phyloP scores from a whole-genome alignment of 352 stramenopile genomes.

The Globisporangium canariense region DNA sequence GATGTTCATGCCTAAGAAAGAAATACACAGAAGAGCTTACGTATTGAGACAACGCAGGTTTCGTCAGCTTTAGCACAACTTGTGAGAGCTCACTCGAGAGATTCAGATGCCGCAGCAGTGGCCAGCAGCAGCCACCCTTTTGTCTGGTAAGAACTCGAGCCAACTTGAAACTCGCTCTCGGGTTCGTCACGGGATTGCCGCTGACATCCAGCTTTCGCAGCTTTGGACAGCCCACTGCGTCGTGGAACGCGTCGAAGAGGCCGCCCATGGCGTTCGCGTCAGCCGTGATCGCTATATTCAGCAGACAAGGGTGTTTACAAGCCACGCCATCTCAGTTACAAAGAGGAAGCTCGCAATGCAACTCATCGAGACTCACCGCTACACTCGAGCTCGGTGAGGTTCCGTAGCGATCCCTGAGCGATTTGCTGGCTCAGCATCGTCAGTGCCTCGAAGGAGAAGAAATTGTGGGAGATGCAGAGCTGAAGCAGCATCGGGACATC shows the following conservation, averaged over 20 bases:
- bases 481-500: conserved; percentile 23
- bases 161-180: conserved; percentile 19
- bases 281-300: conserved; percentile 20
- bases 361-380: conserved; percentile 22
- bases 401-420: conserved; percentile 10
- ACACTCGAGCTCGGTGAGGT: conserved; percentile 34
- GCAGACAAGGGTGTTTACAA: not conserved
- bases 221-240: conserved; percentile 14
- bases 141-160: conserved; percentile 14
- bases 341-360: not conserved
- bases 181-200: conserved; percentile 24
- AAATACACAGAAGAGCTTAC: not conserved
- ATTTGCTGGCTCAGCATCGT: conserved; percentile 30
- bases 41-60: not conserved
- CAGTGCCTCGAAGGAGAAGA: conserved; percentile 31
- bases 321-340: not conserved
- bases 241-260: conserved; percentile 22
- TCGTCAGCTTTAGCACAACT: not conserved
- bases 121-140: conserved; percentile 8
- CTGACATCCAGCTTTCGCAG: conserved; percentile 24
- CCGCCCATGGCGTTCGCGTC: conserved; percentile 22
- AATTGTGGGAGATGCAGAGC: conserved; percentile 44
- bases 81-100: conserved; percentile 25
- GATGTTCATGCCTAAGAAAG: conserved; percentile 25
- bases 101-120: conserved; percentile 22